Base-by-base conservation (phyloP, 2,329 filamentous ascomycete genomes). In the Fonsecaea erecta region DNA sequence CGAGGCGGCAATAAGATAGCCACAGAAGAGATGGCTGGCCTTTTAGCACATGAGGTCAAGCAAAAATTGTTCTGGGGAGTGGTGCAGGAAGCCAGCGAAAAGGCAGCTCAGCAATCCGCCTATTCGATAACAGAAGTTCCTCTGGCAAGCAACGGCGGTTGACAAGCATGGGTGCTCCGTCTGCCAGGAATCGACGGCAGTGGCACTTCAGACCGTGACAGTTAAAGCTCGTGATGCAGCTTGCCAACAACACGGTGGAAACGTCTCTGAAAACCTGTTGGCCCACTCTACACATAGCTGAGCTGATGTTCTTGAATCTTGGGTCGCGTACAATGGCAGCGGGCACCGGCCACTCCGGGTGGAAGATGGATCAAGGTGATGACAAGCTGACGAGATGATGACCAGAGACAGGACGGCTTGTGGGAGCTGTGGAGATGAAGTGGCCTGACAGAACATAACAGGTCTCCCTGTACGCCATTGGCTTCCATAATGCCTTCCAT, bases 1-100 rank as follows among this genome's bases (percentile, higher is more conserved):
- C 80, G 80, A 43, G 84, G 85, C 68, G 84, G 84, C 59, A 83
- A 84, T 68, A 83, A 85, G 70, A 85, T 87, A 73, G 81, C 83
- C 5, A 80, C 81, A 0, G 85, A 87, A 70, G 85, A 86, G 66
- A 72, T 81, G 5, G 79, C 78, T 51, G 80, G 80, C 6, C 73
- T 82, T 12, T 68, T 81, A 30, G 80, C 80, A 6, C 78, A 77
- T n/a, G 80, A 83, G 52, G 80, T 84, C 30, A 85, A 84, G 73
- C 79, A 80, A 68, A 81, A 79, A 66, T 74, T 85, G 9, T 85
- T 85, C 70, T 78, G 79, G 65, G 76, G 74, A 28, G 75, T 82
- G 21, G 75, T 76, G 12, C 73, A 76, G 26, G 71, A 71, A 55
- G 70, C 68, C 7, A 53, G 64, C 48, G 8, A 68, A 12, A 60